Conservation (phyloP, 2,329 filamentous ascomycete species). For the Claviceps sp. region DNA sequence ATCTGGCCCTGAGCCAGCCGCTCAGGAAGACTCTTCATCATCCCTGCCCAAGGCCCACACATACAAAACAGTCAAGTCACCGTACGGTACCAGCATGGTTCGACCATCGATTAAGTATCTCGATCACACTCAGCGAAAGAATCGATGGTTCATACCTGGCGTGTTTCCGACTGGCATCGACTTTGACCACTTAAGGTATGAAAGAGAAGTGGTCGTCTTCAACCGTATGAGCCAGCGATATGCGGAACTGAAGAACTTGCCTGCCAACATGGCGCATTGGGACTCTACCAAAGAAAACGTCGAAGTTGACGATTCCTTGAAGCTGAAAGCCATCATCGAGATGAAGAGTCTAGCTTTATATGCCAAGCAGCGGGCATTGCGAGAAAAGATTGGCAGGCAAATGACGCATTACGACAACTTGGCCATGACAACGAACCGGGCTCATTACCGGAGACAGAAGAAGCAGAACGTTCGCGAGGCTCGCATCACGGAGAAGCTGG, state of each 20-base stretch:
- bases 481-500: constrained; percentile 93
- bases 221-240: constrained; percentile 82
- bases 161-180: constrained; percentile 84
- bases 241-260: constrained; percentile 67
- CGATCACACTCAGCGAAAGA: constrained; percentile 62
- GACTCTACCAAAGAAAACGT: constrained; percentile 57
- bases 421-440: constrained; percentile 91
- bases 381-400: constrained; percentile 76
- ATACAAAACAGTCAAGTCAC: constrained; percentile 65
- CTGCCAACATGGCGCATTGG: constrained; percentile 79
- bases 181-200: constrained; percentile 70
- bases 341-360: constrained; percentile 85
- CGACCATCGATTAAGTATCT: constrained; percentile 58
- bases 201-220: constrained; percentile 77
- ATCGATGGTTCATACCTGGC: constrained; percentile 70
- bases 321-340: constrained; percentile 84
- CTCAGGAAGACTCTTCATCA: constrained; percentile 19
- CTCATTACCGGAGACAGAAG: constrained; percentile 85
- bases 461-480: constrained; percentile 93
- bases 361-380: constrained; percentile 72
- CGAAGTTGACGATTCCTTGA: constrained; percentile 67
- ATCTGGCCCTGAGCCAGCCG: constrained; percentile 20
- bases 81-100: constrained; percentile 45
- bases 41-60: constrained; percentile 28
- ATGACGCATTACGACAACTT: constrained; percentile 95